Evolutionary conservation across 148 eudicot genomes (phyloP).

Genomic region (Vaccinium macrocarpon): DNA sequence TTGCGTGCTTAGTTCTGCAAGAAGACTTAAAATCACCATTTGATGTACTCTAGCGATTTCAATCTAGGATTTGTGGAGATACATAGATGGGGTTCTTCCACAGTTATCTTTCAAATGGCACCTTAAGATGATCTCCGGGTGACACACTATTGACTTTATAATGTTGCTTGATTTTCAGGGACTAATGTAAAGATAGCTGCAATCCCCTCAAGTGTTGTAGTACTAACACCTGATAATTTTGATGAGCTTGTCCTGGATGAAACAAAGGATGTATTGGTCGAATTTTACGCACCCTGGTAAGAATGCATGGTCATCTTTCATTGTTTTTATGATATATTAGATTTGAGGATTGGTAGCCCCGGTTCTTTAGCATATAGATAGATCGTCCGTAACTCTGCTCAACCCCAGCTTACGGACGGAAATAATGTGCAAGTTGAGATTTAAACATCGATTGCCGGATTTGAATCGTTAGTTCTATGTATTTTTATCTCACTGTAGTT

Average conservation of each 20-base stretch:
- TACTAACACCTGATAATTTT: slow-evolving; percentile 72
- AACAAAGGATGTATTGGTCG: slow-evolving; percentile 82
- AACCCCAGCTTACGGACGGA: not conserved
- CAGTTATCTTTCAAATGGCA: not conserved
- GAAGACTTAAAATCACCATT: not conserved
- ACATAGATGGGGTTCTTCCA: not conserved
- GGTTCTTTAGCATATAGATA: not conserved
- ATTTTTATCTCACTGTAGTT: not conserved
- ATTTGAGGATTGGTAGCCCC: not conserved
- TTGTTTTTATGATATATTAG: not conserved
- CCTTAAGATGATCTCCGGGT: not conserved
- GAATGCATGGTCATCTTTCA: slow-evolving; percentile 6
- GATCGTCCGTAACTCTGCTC: not conserved
- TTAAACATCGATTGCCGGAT: not conserved
- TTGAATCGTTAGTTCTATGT: not conserved
- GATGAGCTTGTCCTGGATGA: slow-evolving; percentile 78
- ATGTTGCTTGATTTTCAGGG: slow-evolving; percentile 43
- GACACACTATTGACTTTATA: not conserved
- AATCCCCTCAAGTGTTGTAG: slow-evolving; percentile 71
- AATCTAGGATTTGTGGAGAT: not conserved
- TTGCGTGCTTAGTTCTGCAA: not conserved
- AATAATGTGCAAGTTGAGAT: not conserved
- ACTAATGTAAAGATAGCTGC: slow-evolving; percentile 88
- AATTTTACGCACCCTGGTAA: slow-evolving; percentile 97
- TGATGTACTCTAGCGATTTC: not conserved